Evolutionary conservation across 176 grass and related monocot species (phyloP).

Genomic region (maize (Zea mays)): Zm-B73-REFERENCE-NAM-5.0 NC_050105.1:18956001-18956500

Average conservation of each 20-base stretch:
- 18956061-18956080: conserved; percentile 97
- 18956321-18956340: neutral
- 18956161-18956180: conserved; percentile 55
- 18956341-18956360: neutral
- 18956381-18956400: neutral
- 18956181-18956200: conserved; percentile 94
- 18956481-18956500: conserved; percentile 22
- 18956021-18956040: conserved; percentile 86
- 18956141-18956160: conserved; percentile 39
- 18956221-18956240: conserved; percentile 99
- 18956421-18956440: neutral
- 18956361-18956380: neutral
- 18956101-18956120: conserved; percentile 80
- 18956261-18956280: neutral
- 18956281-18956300: conserved; percentile 10
- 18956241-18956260: conserved; percentile 41
- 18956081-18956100: conserved; percentile 83
- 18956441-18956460: neutral
- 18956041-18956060: conserved; percentile 98
- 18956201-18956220: conserved; percentile 92
- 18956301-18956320: neutral
- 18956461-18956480: neutral
- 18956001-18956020: conserved; percentile 84
- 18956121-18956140: conserved; percentile 43
- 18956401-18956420: neutral